phyloP scores from a whole-genome alignment of 148 eudicot genomes.

The Rhododendron henanense region DNA sequence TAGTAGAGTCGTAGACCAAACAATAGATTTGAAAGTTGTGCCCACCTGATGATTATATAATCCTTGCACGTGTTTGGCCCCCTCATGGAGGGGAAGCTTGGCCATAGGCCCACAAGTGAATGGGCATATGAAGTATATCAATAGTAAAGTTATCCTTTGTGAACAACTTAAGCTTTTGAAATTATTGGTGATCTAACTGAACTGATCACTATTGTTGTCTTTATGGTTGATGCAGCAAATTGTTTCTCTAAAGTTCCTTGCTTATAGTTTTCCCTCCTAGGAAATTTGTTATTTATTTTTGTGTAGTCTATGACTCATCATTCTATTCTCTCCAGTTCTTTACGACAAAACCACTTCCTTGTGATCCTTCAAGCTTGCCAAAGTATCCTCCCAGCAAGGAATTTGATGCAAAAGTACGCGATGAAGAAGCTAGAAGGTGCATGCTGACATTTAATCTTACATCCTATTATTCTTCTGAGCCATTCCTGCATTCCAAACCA shows the following conservation, averaged over 20 bases:
- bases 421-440: constrained; percentile 89
- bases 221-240: neutral
- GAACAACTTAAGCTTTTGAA: neutral
- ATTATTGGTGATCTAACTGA: neutral
- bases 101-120: neutral
- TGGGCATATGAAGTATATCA: neutral
- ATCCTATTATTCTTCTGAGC: neutral
- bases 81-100: neutral
- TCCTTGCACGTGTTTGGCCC: neutral
- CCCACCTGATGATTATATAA: neutral
- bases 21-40: neutral
- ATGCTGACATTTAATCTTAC: constrained; percentile 7
- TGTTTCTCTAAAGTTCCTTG: neutral
- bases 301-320: neutral
- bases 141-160: neutral
- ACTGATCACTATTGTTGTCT: neutral
- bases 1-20: neutral
- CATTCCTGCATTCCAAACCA: constrained; percentile 11
- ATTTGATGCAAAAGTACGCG: constrained; percentile 78
- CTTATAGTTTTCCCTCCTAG: neutral
- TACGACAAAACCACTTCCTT: constrained; percentile 70
- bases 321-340: constrained; percentile 54
- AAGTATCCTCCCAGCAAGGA: constrained; percentile 94
- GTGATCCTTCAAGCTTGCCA: constrained; percentile 83
- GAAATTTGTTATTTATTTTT: constrained; percentile 6